These are phyloP conservation scores for Wickerhamiella galacta DNA, from an alignment of 805 yeast species.

Conservation along the genomic window DNA sequence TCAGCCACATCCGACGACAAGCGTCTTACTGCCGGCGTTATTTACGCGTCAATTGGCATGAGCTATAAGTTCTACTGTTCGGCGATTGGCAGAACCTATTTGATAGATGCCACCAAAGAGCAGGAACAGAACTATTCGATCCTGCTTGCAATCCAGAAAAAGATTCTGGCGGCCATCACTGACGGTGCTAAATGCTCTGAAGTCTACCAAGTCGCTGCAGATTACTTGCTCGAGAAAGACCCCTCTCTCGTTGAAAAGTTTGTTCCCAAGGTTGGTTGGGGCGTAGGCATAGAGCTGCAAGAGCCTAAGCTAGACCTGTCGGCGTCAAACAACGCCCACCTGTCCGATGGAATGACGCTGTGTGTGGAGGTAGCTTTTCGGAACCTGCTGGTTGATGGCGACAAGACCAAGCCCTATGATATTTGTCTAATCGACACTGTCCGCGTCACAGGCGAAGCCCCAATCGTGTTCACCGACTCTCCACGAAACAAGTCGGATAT, in stretches of 20 bases:
- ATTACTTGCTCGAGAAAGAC: slow-evolving; percentile 39
- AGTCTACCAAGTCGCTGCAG: slow-evolving; percentile 48
- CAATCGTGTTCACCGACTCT: slow-evolving; percentile 54
- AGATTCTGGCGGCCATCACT: slow-evolving; percentile 42
- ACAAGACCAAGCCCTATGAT: slow-evolving; percentile 45
- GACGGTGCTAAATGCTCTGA: slow-evolving; percentile 54
- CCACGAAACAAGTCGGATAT: slow-evolving; percentile 57
- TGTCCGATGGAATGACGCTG: slow-evolving; percentile 59
- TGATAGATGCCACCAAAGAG: slow-evolving; percentile 73
- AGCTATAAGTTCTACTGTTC: slow-evolving; percentile 83
- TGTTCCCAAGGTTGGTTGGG: slow-evolving; percentile 71
- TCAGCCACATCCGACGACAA: slow-evolving; percentile 61
- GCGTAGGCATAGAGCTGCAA: slow-evolving; percentile 78
- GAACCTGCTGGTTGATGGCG: slow-evolving; percentile 35
- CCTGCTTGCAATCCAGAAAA: slow-evolving; percentile 49
- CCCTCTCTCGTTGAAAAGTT: slow-evolving; percentile 47
- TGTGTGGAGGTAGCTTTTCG: slow-evolving; percentile 65
- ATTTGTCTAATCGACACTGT: slow-evolving; percentile 69
- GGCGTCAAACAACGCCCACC: slow-evolving; percentile 47
- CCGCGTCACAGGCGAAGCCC: slow-evolving; percentile 44
- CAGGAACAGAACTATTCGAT: slow-evolving; percentile 69
- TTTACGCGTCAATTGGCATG: slow-evolving; percentile 67
- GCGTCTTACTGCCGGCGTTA: slow-evolving; percentile 57
- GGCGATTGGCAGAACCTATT: slow-evolving; percentile 69
- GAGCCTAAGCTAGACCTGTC: slow-evolving; percentile 62